A percentile compares a stretch with the other conserved stretches of the same genome.
Conservation (phyloP, 2,329 filamentous ascomycete species). For the Penicillium fuscoglaucum region DNA sequence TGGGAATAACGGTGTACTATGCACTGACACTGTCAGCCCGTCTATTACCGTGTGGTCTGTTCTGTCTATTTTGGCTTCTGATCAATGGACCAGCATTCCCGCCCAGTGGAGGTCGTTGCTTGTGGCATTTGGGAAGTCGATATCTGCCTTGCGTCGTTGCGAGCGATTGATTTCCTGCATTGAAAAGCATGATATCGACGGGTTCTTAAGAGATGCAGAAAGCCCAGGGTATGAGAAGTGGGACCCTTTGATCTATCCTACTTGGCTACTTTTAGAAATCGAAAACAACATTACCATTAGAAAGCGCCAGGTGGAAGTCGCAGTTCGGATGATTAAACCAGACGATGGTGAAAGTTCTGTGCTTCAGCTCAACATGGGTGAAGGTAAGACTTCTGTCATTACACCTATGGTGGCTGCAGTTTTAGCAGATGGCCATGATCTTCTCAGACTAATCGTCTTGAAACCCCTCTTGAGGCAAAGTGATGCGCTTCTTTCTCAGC, state of each 20-base stretch:
- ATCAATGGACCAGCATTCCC: background rate
- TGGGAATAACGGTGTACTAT: background rate
- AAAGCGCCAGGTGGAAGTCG: background rate
- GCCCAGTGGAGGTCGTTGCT: background rate
- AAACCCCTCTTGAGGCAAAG: background rate
- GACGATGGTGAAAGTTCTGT: background rate
- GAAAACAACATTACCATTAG: background rate
- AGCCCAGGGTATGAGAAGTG: background rate
- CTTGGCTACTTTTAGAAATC: background rate
- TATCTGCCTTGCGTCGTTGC: background rate
- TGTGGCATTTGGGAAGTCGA: background rate
- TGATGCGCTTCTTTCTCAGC: background rate
- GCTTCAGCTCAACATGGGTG: background rate
- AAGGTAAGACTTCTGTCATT: background rate
- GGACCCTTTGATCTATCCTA: background rate
- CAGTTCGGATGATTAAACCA: background rate
- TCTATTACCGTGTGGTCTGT: background rate
- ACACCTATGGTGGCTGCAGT: background rate
- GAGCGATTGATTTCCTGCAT: background rate
- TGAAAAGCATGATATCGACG: background rate
- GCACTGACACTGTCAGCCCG: background rate
- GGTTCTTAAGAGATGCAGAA: background rate
- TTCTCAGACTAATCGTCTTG: background rate
- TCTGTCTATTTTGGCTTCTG: background rate
- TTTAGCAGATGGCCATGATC: background rate